A percentile compares a stretch with the other conserved stretches of the same genome.
These are phyloP conservation scores for Hansenula anomala DNA, from an alignment of 1,139 yeast species.

Conservation along the genomic window DNA sequence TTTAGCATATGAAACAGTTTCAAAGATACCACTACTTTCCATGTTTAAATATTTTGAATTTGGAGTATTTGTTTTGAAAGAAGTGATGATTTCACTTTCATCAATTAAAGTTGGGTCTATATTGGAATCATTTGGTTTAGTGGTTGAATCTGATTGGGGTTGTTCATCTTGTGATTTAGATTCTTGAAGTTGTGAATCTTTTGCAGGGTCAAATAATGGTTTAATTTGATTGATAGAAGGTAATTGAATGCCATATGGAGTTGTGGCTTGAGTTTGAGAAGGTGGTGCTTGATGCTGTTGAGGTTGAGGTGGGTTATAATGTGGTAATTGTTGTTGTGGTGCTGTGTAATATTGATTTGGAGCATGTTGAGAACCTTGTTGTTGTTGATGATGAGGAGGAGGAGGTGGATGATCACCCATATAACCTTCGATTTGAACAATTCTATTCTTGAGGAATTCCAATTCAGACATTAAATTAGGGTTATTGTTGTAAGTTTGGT, in stretches of 20 bases:
- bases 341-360: not conserved
- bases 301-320: not conserved
- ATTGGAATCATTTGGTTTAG: constrained; percentile 7
- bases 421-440: constrained; percentile 2
- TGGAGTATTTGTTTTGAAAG: constrained; percentile 9
- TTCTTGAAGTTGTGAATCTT: not conserved
- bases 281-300: not conserved
- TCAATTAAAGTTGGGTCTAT: constrained; percentile 21
- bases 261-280: not conserved
- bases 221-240: constrained; percentile 2
- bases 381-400: constrained; percentile 1
- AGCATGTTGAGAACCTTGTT: not conserved
- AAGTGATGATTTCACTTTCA: constrained; percentile 14
- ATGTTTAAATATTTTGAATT: constrained; percentile 10
- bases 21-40: constrained; percentile 17
- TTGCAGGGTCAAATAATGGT: not conserved
- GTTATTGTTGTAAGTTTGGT: constrained; percentile 5
- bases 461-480: constrained; percentile 11
- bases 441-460: constrained; percentile 7
- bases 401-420: constrained; percentile 1
- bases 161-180: not conserved
- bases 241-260: not conserved
- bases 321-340: not conserved
- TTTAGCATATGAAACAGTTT: constrained; percentile 10
- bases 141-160: too few species aligned